phyloP scores from a whole-genome alignment of 371 early-diverging fungal species.

The Mortierella sp. region DNA sequence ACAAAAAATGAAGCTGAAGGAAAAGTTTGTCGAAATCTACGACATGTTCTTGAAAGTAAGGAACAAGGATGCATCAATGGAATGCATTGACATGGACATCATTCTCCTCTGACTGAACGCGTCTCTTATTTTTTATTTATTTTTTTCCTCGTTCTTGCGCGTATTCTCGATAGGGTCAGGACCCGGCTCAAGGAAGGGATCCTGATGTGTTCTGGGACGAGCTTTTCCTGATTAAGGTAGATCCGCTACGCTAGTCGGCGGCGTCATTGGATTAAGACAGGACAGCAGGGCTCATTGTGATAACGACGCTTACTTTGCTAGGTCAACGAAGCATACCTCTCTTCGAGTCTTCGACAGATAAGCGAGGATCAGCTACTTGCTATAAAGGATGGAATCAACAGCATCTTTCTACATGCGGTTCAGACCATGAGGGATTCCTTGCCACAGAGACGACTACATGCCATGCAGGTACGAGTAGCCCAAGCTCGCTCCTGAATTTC shows the following conservation, averaged over 20 bases:
- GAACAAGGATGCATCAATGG: too few relatives aligned
- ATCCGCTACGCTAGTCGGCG: too few relatives aligned
- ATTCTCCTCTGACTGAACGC: background rate
- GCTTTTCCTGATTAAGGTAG: conserved; percentile 57
- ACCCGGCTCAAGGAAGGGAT: conserved; percentile 50
- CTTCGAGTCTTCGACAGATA: conserved; percentile 48
- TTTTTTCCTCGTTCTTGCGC: background rate
- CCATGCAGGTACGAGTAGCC: conserved; percentile 36
- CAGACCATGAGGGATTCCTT: conserved; percentile 46
- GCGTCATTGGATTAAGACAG: too few relatives aligned
- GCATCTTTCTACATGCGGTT: conserved; percentile 56
- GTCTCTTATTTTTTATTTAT: too few relatives aligned
- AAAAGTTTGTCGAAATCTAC: conserved; percentile 66
- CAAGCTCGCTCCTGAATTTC: too few relatives aligned
- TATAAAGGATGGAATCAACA: conserved; percentile 50
- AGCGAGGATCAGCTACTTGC: conserved; percentile 60
- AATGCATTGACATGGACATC: background rate
- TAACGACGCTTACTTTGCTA: conserved; percentile 10
- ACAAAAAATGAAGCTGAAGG: conserved; percentile 59
- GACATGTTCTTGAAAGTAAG: conserved; percentile 62
- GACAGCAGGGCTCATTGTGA: too few relatives aligned
- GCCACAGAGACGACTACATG: conserved; percentile 45
- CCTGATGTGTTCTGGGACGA: conserved; percentile 63
- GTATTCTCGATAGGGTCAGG: conserved; percentile 50
- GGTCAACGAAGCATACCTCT: conserved; percentile 58